Evolutionary conservation across 164 flowering plant genomes (phyloP), one percentile per base, ranked within the genome.

Genomic region (Platanus orientalis): DNA sequence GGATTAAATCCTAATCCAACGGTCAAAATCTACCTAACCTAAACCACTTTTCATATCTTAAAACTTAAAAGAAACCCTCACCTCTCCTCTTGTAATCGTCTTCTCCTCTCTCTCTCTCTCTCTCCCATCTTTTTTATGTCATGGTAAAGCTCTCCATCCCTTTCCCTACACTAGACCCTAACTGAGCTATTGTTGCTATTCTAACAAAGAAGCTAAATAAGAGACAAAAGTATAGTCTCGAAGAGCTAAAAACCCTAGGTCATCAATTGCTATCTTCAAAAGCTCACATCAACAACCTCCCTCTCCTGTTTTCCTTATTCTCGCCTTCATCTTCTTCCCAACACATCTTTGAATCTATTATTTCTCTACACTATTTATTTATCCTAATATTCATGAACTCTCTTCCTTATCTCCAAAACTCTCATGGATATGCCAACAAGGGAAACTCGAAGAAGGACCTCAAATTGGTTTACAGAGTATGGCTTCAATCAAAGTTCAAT

Each of bases 281-380:
- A 60, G 74, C 84, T 11, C 86, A 90, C 85, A 65, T 89, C 77
- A 91, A 91, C 84, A 90, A 89, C 70, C 82, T 87, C 21, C 92
- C 97, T 64, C 54, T 75, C 53, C 90, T 94, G 58, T 84, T 89
- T 71, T 21, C 71, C 30, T 72, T 71, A 75, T 53, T 87, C 62
- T 77, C 81, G 13, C 79, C 87, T 1, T 48, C 78, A 2, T 80
- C 86, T 12, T 80, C 86, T 24, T 86, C 89, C 45, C 77, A 61
- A 39, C 57, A 75, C 58, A 81, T 75, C 19, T 77, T 93, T 10
- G 97, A 93, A 55, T 79, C 92, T 24, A 73, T 88, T 48, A 79
- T 92, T 69, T 79, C 96, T 7, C 84, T 90, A 19, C 97, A 88
- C 34, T 84, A 97, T 36, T 93, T 93, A 74, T 93, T 93, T 80